These are phyloP conservation scores for Chenopodium quinoa DNA, from an alignment of 148 eudicot species.

Conservation along the genomic window DNA sequence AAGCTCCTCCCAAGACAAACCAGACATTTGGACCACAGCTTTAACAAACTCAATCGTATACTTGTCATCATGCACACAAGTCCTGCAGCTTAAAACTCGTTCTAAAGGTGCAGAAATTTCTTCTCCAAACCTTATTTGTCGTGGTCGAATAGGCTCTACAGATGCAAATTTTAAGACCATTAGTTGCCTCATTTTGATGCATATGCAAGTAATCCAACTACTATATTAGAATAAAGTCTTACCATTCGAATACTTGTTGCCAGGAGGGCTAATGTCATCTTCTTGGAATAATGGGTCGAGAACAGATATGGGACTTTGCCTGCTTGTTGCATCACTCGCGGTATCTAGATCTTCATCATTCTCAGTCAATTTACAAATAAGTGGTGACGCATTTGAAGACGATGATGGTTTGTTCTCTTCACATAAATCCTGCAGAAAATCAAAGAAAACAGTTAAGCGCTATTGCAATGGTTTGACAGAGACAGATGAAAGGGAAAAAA, in stretches of 20 bases:
- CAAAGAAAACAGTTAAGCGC: background rate
- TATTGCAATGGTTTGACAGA: background rate
- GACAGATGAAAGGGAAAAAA: background rate
- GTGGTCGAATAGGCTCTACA: constrained; percentile 50
- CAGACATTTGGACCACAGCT: constrained; percentile 73
- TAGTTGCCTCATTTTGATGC: constrained; percentile 18
- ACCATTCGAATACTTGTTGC: constrained; percentile 50
- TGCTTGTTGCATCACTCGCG: constrained; percentile 46
- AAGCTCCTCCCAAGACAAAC: constrained; percentile 76
- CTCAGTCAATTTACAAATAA: constrained; percentile 32
- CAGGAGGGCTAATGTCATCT: constrained; percentile 68
- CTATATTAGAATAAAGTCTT: constrained; percentile 2
- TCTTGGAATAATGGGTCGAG: constrained; percentile 75
- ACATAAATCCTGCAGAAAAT: constrained; percentile 39
- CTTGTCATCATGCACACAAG: constrained; percentile 49
- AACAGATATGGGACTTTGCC: constrained; percentile 87
- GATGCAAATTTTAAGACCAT: constrained; percentile 36
- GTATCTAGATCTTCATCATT: constrained; percentile 39
- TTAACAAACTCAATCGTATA: constrained; percentile 75
- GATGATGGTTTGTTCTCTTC: constrained; percentile 42
- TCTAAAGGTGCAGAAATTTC: constrained; percentile 28
- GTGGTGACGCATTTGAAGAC: constrained; percentile 41
- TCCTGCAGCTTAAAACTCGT: constrained; percentile 23
- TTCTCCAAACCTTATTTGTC: constrained; percentile 61
- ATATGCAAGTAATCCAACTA: background rate